phyloP scores from a whole-genome alignment of 257 asterid species.

The Henckelia pumila region DNA sequence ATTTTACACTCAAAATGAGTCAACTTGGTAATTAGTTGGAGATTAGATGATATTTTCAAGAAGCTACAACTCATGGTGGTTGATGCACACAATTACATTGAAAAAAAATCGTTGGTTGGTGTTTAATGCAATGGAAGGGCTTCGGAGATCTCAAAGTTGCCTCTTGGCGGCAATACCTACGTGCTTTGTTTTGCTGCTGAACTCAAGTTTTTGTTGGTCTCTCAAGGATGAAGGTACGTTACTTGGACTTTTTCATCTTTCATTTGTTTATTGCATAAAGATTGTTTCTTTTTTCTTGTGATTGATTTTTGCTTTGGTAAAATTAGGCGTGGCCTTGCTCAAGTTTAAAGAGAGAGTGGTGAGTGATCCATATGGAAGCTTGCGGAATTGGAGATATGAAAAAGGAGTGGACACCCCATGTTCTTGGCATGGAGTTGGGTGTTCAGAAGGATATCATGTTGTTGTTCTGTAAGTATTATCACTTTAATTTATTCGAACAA shows the following conservation, averaged over 20 bases:
- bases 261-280: no score
- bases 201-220: slow-evolving; percentile 28
- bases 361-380: slow-evolving; percentile 37
- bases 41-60: no score
- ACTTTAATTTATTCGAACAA: no score
- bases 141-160: slow-evolving; percentile 24
- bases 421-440: slow-evolving; percentile 37
- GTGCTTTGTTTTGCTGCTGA: slow-evolving; percentile 25
- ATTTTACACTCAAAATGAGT: no score
- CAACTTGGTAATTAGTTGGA: no score
- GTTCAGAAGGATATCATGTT: slow-evolving; percentile 36
- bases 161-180: slow-evolving; percentile 19
- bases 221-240: slow-evolving; percentile 82
- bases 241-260: no score
- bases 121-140: slow-evolving; percentile 35
- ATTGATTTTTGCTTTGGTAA: no score
- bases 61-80: no score
- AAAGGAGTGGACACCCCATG: slow-evolving; percentile 38
- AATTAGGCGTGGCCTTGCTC: slow-evolving; percentile 43
- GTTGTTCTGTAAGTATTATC: slow-evolving; percentile 39
- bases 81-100: not conserved
- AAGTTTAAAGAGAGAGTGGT: slow-evolving; percentile 36
- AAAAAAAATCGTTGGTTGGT: slow-evolving; percentile 21
- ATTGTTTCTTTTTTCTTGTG: not conserved
- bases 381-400: slow-evolving; percentile 37